These are phyloP conservation scores for Eucalyptus cloeziana DNA, from an alignment of 345 rosid genomes.

Conservation along the genomic window DNA sequence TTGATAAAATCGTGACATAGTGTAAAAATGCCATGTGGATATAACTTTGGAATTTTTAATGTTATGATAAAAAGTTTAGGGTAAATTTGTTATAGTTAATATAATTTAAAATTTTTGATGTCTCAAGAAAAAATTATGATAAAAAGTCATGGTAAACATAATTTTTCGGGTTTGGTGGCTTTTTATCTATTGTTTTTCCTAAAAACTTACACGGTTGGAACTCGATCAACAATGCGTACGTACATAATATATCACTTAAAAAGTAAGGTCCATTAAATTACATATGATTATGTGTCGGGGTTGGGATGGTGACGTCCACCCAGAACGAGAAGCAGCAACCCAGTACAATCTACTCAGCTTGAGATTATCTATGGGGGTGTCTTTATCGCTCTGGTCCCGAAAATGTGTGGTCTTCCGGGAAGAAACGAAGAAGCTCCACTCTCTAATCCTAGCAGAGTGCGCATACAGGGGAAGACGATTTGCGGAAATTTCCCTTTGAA, in stretches of 20 bases:
- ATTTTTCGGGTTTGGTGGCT: neutral
- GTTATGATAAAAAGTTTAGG: neutral
- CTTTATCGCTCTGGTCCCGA: neutral
- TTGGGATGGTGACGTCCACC: neutral
- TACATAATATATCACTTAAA: neutral
- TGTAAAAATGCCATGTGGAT: neutral
- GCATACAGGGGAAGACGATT: neutral
- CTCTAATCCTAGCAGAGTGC: neutral
- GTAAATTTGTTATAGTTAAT: too few relatives aligned
- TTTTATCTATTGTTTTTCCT: neutral
- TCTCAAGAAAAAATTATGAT: neutral
- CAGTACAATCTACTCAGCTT: neutral
- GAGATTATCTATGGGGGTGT: neutral
- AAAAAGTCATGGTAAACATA: too few relatives aligned
- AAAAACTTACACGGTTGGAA: neutral
- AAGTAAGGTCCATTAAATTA: neutral
- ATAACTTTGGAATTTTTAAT: neutral
- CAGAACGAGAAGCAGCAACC: neutral
- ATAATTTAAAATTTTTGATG: too few relatives aligned
- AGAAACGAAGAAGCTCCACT: neutral
- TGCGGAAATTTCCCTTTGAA: neutral
- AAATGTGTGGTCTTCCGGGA: neutral
- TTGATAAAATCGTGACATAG: too few relatives aligned
- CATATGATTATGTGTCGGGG: neutral
- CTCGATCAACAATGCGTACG: neutral